These are phyloP conservation scores for Gentiana macrophylla DNA, from an alignment of 257 asterid genomes.

Conservation along the genomic window DNA sequence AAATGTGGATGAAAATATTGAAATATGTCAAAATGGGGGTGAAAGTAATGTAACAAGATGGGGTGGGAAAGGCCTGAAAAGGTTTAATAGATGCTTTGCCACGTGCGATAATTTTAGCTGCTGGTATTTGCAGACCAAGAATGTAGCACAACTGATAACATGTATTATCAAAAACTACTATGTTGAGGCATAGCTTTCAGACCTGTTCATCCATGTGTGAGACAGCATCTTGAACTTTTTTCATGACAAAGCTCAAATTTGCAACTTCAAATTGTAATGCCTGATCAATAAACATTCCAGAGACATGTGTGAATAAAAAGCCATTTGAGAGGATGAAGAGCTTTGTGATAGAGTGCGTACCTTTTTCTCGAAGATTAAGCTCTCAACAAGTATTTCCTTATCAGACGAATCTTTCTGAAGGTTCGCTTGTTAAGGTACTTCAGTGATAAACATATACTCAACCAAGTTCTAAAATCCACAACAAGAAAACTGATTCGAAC, in stretches of 20 bases:
- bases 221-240: constrained; percentile 28
- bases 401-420: constrained; percentile 31
- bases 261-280: constrained; percentile 29
- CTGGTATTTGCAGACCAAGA: neutral
- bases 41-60: neutral
- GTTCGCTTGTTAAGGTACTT: constrained; percentile 23
- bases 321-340: neutral
- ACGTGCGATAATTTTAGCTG: neutral
- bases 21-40: too few species aligned
- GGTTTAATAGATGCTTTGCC: neutral
- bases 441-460: neutral
- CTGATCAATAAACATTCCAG: constrained; percentile 15
- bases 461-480: too few species aligned
- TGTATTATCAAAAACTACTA: neutral
- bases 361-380: constrained; percentile 28
- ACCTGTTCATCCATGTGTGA: constrained; percentile 29
- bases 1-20: too few species aligned
- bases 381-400: constrained; percentile 31
- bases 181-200: neutral
- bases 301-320: neutral
- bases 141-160: neutral
- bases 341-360: constrained; percentile 5
- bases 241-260: constrained; percentile 18
- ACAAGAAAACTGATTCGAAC: too few species aligned
- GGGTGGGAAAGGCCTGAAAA: neutral